These are phyloP conservation scores for Luvunga scandens DNA, from an alignment of 345 rosid genomes.

Conservation along the genomic window DNA sequence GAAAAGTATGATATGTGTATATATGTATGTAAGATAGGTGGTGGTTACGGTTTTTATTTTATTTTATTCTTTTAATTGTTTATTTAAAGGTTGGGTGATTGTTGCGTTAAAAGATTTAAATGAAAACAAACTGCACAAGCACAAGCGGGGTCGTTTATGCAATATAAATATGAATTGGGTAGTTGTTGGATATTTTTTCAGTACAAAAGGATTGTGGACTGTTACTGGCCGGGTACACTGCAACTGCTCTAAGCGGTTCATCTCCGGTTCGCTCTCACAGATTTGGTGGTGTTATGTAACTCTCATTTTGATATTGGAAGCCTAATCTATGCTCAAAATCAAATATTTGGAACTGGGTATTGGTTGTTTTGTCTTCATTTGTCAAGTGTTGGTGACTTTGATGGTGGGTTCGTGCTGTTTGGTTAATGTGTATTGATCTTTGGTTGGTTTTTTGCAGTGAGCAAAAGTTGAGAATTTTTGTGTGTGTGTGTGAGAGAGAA, in stretches of 20 bases:
- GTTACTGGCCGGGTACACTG: slow-evolving; percentile 21
- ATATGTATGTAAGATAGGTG: too few species aligned
- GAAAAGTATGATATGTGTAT: not conserved
- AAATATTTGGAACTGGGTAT: slow-evolving; percentile 19
- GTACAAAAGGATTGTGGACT: slow-evolving; percentile 9
- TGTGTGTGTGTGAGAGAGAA: slow-evolving; percentile 12
- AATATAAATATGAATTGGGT: not conserved
- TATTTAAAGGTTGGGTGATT: not conserved
- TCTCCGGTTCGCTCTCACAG: slow-evolving; percentile 23
- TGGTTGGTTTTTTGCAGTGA: not conserved
- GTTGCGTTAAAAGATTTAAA: too few species aligned
- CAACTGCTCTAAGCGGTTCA: slow-evolving; percentile 31
- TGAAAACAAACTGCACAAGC: not conserved
- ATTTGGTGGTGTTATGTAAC: slow-evolving; percentile 40
- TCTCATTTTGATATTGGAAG: slow-evolving; percentile 21
- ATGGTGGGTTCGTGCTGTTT: slow-evolving; percentile 5
- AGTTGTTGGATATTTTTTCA: not conserved
- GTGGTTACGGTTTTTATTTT: too few species aligned
- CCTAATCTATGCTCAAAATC: slow-evolving; percentile 10
- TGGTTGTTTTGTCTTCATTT: slow-evolving; percentile 5
- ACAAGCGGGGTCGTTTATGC: not conserved
- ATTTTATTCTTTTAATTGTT: not conserved
- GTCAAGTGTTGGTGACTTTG: not conserved
- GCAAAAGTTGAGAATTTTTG: slow-evolving; percentile 14
- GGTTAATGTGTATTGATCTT: slow-evolving; percentile 10